A percentile compares a stretch with the other conserved stretches of the same genome.
phyloP scores from a whole-genome alignment of 208 protist species.

The Crithidia sp. region DNA sequence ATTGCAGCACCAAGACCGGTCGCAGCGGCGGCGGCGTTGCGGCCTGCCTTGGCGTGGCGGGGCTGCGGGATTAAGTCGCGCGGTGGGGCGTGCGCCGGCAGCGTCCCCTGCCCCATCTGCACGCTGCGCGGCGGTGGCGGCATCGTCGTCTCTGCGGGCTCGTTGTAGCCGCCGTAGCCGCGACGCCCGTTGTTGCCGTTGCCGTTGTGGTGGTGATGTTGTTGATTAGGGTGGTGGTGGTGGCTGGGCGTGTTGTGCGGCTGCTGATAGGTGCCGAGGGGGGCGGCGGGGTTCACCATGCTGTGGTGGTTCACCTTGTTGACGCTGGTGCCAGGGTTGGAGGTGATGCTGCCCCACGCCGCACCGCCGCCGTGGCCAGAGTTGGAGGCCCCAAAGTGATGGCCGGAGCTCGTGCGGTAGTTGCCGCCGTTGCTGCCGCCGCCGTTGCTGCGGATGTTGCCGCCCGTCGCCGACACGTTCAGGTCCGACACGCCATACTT shows the following conservation, averaged over 20 bases:
- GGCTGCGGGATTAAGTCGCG: slow-evolving; percentile 33
- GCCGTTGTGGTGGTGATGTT: not conserved
- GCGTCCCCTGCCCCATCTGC: slow-evolving; percentile 31
- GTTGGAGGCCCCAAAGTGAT: slow-evolving; percentile 17
- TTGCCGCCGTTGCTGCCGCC: not conserved
- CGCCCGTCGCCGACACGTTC: not conserved
- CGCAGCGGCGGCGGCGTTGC: not conserved
- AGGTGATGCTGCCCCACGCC: slow-evolving; percentile 12
- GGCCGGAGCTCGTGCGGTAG: slow-evolving; percentile 14
- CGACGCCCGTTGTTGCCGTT: slow-evolving; percentile 1
- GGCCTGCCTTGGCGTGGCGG: slow-evolving; percentile 23
- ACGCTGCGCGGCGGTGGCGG: slow-evolving; percentile 37
- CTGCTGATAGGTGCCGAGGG: slow-evolving; percentile 5
- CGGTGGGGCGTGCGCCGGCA: slow-evolving; percentile 13
- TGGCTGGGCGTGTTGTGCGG: slow-evolving; percentile 11
- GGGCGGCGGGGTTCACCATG: not conserved
- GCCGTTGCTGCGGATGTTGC: slow-evolving; percentile 6
- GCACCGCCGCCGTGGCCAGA: slow-evolving; percentile 12
- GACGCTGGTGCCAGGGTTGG: slow-evolving; percentile 9
- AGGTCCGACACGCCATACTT: slow-evolving; percentile 18
- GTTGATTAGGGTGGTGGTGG: not conserved
- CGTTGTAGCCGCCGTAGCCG: slow-evolving; percentile 11
- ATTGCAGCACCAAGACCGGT: no score
- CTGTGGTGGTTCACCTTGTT: slow-evolving; percentile 29
- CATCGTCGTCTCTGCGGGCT: slow-evolving; percentile 21